phyloP scores from a whole-genome alignment of 192 early-diverging fungal species.

The Chytriomyces sp. region DNA sequence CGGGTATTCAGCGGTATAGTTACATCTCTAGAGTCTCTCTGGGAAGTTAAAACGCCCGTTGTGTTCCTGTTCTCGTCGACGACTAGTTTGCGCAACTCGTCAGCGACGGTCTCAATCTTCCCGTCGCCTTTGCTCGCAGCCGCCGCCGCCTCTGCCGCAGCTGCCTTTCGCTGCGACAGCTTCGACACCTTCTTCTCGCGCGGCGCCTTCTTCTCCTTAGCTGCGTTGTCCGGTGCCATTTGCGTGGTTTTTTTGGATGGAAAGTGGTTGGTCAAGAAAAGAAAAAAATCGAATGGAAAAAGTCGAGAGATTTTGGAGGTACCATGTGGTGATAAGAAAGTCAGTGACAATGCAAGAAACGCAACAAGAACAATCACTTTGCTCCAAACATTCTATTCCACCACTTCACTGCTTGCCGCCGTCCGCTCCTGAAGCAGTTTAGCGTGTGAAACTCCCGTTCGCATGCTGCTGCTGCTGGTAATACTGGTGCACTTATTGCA shows the following conservation, averaged over 20 bases:
- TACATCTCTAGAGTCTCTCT: conserved; percentile 83
- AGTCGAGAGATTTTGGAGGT: neutral
- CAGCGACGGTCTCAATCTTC: conserved; percentile 31
- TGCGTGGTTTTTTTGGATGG: neutral
- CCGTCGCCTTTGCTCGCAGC: neutral
- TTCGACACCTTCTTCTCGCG: conserved; percentile 30
- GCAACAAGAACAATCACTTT: neutral
- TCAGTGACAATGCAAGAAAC: neutral
- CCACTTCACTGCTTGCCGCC: conserved; percentile 6
- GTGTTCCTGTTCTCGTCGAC: conserved; percentile 80
- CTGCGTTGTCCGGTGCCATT: neutral
- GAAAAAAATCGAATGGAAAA: conserved; percentile 4
- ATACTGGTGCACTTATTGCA: neutral
- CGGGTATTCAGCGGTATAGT: too few species aligned
- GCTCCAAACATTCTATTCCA: conserved; percentile 32
- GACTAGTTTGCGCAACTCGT: conserved; percentile 41
- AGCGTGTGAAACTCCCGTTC: neutral
- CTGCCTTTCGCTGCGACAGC: conserved; percentile 23
- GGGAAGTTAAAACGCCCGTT: conserved; percentile 89
- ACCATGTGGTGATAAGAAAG: neutral
- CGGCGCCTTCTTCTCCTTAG: conserved; percentile 14
- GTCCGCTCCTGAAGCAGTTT: neutral
- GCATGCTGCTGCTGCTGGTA: neutral
- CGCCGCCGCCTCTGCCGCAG: conserved; percentile 1
- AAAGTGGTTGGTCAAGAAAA: neutral